Evolutionary conservation across 2,329 filamentous ascomycete genomes (phyloP).

Genomic region (Saccharata proteae): DNA sequence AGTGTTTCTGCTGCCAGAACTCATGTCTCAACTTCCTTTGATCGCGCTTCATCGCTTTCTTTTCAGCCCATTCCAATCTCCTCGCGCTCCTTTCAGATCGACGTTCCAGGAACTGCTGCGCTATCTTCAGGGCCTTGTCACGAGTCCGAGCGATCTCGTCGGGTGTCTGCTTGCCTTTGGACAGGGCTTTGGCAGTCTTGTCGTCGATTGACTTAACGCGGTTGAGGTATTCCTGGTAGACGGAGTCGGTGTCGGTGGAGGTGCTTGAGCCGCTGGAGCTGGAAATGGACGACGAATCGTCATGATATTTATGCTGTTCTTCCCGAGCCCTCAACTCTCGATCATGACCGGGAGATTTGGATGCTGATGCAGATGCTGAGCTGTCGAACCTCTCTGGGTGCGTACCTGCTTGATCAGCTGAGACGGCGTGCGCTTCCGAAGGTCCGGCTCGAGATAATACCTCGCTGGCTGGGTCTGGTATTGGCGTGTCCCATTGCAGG

Average conservation of each 20-base stretch:
- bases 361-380: slow-evolving; percentile 13
- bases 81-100: slow-evolving; percentile 10
- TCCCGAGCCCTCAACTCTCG: background rate
- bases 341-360: no score
- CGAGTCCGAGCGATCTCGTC: slow-evolving; percentile 15
- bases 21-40: slow-evolving; percentile 10
- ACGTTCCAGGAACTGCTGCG: slow-evolving; percentile 13
- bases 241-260: slow-evolving; percentile 1
- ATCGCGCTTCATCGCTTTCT: slow-evolving; percentile 8
- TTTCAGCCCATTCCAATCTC: background rate
- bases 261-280: background rate
- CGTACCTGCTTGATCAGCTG: background rate
- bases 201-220: slow-evolving; percentile 13
- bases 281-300: slow-evolving; percentile 8
- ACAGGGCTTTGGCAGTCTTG: slow-evolving; percentile 10
- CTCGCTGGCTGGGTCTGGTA: slow-evolving; percentile 11
- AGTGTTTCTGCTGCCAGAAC: no score
- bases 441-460: slow-evolving; percentile 12
- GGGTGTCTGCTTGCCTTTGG: slow-evolving; percentile 16
- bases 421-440: background rate
- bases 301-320: slow-evolving; percentile 1
- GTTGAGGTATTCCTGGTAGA: slow-evolving; percentile 4
- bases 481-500: slow-evolving; percentile 13
- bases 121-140: slow-evolving; percentile 16
- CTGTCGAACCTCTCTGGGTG: slow-evolving; percentile 1